Evolutionary conservation across 1,284 basidiomycete genomes (phyloP), one percentile per base, ranked within the genome.

Genomic region (Coniferiporia sulphurascens): DNA sequence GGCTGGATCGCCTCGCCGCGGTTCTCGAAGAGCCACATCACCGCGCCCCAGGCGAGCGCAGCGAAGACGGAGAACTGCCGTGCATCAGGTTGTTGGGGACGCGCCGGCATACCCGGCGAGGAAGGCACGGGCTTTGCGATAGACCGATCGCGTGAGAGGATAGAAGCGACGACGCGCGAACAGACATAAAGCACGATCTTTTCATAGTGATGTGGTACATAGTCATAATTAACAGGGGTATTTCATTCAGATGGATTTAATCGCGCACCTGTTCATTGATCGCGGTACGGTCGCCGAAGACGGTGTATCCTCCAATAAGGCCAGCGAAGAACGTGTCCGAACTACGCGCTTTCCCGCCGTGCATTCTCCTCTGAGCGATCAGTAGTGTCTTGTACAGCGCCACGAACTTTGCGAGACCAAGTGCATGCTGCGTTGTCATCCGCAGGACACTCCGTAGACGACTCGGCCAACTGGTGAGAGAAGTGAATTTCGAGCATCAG

Each of bases 111-210:
- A 32, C 74, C 70, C 43, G 76, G 71, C 13, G 74, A 65, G 35
- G 74, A 66, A 7, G 70, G 65, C 32, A 41, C 67, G 60, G 58
- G 71, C 70, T 51, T 74, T 71, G 73, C 86, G 78, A 36, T 80
- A 27, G 46, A 38, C 52, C 74, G 69, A 17, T 87, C 79, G 64
- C 95, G 85, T 6, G 95, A 92, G 38, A 97, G 78, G 76, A 95
- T 86, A 3, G 94, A 90, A 19, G 94, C 87, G 55, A 96, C 78
- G 45, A 94, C 90, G 56, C 95, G 87, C 17, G 92, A 93, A 64
- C 91, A 85, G 64, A 96, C 92, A 71, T 99, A 99, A 59, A 99
- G 85, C 9, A 99, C 97, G 65, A 99, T 98, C 91, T 96, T 67
- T 61, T 51, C 27, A 27, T 58, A 48, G 54, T 43, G 54, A 32